Evolutionary conservation across 2,329 filamentous ascomycete species (phyloP).

Genomic region (Stagonosporopsis cucurbitacearum): DNA sequence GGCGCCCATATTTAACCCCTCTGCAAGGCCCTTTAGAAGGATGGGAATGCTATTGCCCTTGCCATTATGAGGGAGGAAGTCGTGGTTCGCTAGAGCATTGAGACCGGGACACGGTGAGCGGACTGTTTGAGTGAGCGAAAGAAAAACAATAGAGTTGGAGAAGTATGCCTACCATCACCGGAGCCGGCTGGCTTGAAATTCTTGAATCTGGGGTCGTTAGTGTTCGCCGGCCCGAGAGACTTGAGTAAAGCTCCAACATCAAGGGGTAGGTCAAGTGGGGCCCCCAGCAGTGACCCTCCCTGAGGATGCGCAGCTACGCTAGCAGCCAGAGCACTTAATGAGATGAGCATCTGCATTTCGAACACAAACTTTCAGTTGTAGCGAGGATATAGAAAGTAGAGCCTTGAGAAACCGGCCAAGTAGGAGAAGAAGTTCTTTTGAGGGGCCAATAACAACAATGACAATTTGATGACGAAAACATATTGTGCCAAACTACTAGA

Average conservation of each 20-base stretch:
- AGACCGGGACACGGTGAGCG: slow-evolving; percentile 26
- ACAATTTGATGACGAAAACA: slow-evolving; percentile 5
- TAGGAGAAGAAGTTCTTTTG: background rate
- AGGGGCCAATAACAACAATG: slow-evolving; percentile 9
- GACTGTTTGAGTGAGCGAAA: slow-evolving; percentile 7
- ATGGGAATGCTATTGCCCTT: slow-evolving; percentile 24
- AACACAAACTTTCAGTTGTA: background rate
- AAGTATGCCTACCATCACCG: slow-evolving; percentile 17
- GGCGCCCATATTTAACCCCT: slow-evolving; percentile 26
- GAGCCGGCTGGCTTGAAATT: slow-evolving; percentile 16
- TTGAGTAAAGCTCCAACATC: slow-evolving; percentile 18
- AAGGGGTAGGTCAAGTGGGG: slow-evolving; percentile 4
- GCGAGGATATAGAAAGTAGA: background rate
- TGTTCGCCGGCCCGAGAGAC: slow-evolving; percentile 16
- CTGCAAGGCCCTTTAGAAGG: slow-evolving; percentile 24
- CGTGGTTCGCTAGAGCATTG: slow-evolving; percentile 28
- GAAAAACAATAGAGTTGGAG: background rate
- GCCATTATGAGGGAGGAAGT: slow-evolving; percentile 26
- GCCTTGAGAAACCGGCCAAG: background rate
- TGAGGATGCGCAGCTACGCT: slow-evolving; percentile 10
- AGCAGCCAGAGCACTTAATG: background rate
- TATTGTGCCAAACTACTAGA: background rate
- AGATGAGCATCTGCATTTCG: slow-evolving; percentile 4
- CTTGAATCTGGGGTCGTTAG: slow-evolving; percentile 23
- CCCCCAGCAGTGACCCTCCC: slow-evolving; percentile 9